Conservation (phyloP, 2,329 filamentous ascomycete species). For the Ophiostoma piceae region DNA sequence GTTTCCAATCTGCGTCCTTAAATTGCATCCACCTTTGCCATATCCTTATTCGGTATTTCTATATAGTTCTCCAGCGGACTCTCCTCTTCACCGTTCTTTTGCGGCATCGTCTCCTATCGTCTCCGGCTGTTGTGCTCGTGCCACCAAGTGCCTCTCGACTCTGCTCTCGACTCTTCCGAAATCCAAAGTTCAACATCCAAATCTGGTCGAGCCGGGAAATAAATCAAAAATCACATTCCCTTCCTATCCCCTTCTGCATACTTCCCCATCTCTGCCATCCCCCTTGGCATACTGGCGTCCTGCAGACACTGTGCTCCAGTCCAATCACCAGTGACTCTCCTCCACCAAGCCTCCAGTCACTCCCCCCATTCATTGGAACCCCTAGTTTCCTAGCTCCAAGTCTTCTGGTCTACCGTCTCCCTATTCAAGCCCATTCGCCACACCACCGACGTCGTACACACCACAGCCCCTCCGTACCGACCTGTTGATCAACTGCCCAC, state of each 20-base stretch:
- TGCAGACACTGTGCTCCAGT: neutral
- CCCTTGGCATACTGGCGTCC: neutral
- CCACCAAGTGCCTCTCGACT: neutral
- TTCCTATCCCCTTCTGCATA: neutral
- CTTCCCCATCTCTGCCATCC: neutral
- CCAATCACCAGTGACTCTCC: slow-evolving; percentile 4
- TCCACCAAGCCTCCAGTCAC: slow-evolving; percentile 6
- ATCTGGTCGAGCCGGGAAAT: neutral
- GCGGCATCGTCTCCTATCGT: neutral
- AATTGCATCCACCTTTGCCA: slow-evolving; percentile 9
- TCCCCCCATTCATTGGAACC: neutral
- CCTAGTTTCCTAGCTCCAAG: neutral
- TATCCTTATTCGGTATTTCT: neutral
- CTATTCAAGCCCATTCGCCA: neutral
- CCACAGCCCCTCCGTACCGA: neutral
- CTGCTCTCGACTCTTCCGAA: neutral
- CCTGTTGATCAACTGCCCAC: slow-evolving; percentile 1
- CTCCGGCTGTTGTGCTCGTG: neutral
- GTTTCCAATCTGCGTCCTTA: slow-evolving; percentile 7
- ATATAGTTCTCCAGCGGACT: slow-evolving; percentile 6
- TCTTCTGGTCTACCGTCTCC: neutral
- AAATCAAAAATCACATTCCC: neutral
- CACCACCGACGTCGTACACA: neutral
- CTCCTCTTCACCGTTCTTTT: neutral
- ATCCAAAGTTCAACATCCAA: neutral